Conservation (phyloP, 352 stramenopile genomes). For the Pythium chondricola region DNA sequence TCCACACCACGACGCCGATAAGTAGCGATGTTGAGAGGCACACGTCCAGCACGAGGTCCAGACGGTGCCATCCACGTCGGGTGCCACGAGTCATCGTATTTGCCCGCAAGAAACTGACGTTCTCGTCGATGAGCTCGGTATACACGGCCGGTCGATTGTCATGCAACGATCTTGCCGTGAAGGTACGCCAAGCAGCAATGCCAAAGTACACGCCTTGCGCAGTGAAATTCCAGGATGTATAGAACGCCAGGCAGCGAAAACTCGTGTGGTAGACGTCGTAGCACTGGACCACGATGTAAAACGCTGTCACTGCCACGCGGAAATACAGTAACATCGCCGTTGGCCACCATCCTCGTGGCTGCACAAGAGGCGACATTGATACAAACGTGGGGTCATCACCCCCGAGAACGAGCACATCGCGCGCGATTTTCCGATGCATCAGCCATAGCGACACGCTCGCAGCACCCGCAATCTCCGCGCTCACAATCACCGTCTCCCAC, state of each 20-base stretch:
- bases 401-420: constrained; percentile 25
- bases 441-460: constrained; percentile 44
- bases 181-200: constrained; percentile 25
- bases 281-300: constrained; percentile 51
- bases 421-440: constrained; percentile 26
- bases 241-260: constrained; percentile 55
- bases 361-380: constrained; percentile 28
- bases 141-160: constrained; percentile 24
- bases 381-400: constrained; percentile 22
- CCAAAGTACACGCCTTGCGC: constrained; percentile 60
- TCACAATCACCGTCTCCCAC: constrained; percentile 53
- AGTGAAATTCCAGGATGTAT: constrained; percentile 87
- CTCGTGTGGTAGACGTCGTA: constrained; percentile 54
- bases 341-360: constrained; percentile 39
- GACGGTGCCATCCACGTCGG: constrained; percentile 37
- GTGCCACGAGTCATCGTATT: constrained; percentile 6
- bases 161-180: constrained; percentile 20
- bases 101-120: constrained; percentile 9
- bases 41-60: constrained; percentile 65
- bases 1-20: constrained; percentile 68
- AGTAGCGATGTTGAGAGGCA: constrained; percentile 60
- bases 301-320: constrained; percentile 24
- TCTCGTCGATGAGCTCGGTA: constrained; percentile 36
- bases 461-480: constrained; percentile 34
- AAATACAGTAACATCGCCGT: constrained; percentile 36